These are phyloP conservation scores for Nakaseomyces sp. DNA, from an alignment of 1,139 yeast genomes.

Conservation along the genomic window DNA sequence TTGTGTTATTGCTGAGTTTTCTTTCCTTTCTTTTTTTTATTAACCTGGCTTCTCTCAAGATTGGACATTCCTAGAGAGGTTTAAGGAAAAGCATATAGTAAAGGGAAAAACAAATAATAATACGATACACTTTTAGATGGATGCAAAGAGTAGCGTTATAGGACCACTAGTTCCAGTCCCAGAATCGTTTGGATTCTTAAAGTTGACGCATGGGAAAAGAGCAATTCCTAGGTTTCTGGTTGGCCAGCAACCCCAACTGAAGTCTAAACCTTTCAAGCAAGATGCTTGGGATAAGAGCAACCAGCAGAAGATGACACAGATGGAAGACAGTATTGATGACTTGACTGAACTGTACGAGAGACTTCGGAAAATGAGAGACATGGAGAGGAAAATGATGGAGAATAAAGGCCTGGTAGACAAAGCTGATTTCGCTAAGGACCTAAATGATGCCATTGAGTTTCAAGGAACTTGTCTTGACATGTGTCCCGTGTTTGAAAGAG, in stretches of 20 bases:
- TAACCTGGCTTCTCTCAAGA: too few relatives aligned
- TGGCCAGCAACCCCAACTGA: slow-evolving; percentile 32
- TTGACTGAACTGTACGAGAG: slow-evolving; percentile 43
- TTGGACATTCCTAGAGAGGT: too few relatives aligned
- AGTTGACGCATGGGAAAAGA: slow-evolving; percentile 17
- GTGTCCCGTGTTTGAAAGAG: slow-evolving; percentile 93
- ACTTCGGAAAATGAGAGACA: slow-evolving; percentile 65
- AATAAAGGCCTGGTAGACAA: slow-evolving; percentile 75
- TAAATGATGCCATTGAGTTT: slow-evolving; percentile 79
- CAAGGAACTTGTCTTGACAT: slow-evolving; percentile 84
- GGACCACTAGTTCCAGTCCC: slow-evolving; percentile 17
- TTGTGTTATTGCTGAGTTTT: background rate
- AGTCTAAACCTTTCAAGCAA: slow-evolving; percentile 24
- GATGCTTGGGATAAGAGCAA: slow-evolving; percentile 51
- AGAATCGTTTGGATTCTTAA: slow-evolving; percentile 16
- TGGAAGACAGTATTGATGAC: slow-evolving; percentile 39
- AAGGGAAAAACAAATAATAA: too few relatives aligned
- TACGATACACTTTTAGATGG: too few relatives aligned
- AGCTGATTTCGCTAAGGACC: slow-evolving; percentile 70
- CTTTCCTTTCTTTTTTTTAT: background rate
- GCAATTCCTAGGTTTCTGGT: slow-evolving; percentile 32
- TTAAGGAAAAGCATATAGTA: too few relatives aligned
- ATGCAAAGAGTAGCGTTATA: background rate
- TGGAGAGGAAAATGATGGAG: slow-evolving; percentile 77
- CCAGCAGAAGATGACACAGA: slow-evolving; percentile 38